phyloP scores from a whole-genome alignment of 148 eudicot species.

The Nepenthes mirabilis region DNA sequence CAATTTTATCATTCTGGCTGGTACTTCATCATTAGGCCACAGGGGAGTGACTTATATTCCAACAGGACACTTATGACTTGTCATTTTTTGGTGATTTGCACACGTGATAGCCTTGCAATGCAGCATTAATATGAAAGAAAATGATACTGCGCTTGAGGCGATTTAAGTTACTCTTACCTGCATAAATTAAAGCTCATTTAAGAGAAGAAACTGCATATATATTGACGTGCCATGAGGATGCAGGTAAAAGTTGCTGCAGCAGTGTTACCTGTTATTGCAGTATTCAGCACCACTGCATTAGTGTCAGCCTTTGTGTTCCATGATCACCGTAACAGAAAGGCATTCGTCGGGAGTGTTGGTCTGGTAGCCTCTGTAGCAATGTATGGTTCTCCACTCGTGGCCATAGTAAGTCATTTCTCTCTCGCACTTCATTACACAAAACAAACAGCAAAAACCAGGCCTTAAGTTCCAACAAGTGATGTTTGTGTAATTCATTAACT shows the following conservation, averaged over 20 bases:
- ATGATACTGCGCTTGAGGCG: too few species aligned
- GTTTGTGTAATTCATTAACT: too few species aligned
- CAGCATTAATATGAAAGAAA: too few species aligned
- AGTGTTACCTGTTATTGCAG: constrained; percentile 17
- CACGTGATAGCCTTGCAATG: too few species aligned
- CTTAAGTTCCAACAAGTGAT: too few species aligned
- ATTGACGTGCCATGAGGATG: constrained; percentile 9
- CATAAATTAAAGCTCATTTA: not conserved
- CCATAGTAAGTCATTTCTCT: constrained; percentile 32
- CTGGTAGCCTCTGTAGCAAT: constrained; percentile 46
- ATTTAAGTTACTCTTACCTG: not conserved
- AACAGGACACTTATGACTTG: too few species aligned
- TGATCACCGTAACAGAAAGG: constrained; percentile 43
- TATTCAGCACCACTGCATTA: constrained; percentile 17
- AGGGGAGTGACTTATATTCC: too few species aligned
- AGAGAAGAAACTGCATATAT: constrained; percentile 1
- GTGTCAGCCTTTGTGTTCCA: constrained; percentile 41
- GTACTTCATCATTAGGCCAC: too few species aligned
- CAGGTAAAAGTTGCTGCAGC: constrained; percentile 51
- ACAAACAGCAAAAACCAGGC: not conserved
- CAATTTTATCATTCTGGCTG: too few species aligned
- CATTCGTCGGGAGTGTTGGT: constrained; percentile 55
- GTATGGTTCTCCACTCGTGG: constrained; percentile 59
- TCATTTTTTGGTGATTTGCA: too few species aligned
- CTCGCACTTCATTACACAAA: not conserved